Percentiles rank a stretch among this genome's conserved stretches.
Conservation (phyloP, 768 basidiomycete species). For the Tricholoma furcatifolium region DNA sequence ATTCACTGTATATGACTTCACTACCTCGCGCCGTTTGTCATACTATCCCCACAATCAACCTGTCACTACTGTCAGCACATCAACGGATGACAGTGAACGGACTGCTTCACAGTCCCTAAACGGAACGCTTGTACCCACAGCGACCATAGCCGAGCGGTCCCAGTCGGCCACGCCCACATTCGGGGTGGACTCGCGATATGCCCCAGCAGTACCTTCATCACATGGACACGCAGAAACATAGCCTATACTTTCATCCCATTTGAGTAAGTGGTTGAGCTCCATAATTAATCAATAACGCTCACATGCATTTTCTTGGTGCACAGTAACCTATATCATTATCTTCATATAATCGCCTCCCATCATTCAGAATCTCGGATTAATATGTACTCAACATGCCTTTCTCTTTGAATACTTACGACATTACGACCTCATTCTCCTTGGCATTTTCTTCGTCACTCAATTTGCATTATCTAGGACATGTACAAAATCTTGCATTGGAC, state of each 20-base stretch:
- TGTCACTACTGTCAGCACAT: constrained; percentile 37
- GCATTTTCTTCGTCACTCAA: not conserved
- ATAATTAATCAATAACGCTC: not conserved
- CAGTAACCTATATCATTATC: constrained; percentile 10
- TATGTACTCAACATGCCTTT: not conserved
- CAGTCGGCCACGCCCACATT: constrained; percentile 42
- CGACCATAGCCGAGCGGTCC: constrained; percentile 49
- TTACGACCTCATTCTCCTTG: constrained; percentile 5
- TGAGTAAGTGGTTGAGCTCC: constrained; percentile 1
- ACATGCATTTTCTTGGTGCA: not conserved
- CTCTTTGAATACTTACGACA: constrained; percentile 3
- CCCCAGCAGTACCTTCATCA: constrained; percentile 21
- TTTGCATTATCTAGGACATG: constrained; percentile 2
- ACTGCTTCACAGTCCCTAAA: constrained; percentile 41
- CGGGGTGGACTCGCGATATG: constrained; percentile 29
- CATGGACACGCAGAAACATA: constrained; percentile 12
- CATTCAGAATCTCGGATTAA: constrained; percentile 7
- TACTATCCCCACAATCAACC: constrained; percentile 89
- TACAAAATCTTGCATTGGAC: not conserved
- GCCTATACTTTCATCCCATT: not conserved
- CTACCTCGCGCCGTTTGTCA: constrained; percentile 65
- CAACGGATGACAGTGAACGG: constrained; percentile 40
- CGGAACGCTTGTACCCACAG: constrained; percentile 41
- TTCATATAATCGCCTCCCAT: constrained; percentile 3
- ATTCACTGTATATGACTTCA: constrained; percentile 89